Evolutionary conservation across 2,329 filamentous ascomycete species (phyloP).

Genomic region (Colletotrichum costaricense): DNA sequence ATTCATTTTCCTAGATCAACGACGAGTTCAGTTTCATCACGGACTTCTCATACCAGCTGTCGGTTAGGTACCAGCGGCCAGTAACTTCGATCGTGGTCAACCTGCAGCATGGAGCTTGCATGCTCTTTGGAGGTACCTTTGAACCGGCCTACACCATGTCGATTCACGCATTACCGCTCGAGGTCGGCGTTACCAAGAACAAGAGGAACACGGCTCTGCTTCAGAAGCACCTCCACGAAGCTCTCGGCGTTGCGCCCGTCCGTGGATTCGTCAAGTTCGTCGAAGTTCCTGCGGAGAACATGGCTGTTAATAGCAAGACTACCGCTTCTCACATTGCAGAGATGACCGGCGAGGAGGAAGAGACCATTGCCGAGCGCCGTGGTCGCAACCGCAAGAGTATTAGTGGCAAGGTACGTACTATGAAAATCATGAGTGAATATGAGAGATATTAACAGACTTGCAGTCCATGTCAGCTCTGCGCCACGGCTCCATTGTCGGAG

Average conservation of each 20-base stretch:
- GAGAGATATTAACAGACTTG: not conserved
- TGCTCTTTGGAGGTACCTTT: slow-evolving; percentile 80
- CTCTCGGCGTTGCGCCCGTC: slow-evolving; percentile 72
- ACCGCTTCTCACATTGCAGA: slow-evolving; percentile 75
- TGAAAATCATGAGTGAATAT: too few relatives aligned
- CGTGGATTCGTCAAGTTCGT: slow-evolving; percentile 81
- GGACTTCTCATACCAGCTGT: slow-evolving; percentile 78
- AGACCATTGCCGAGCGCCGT: slow-evolving; percentile 34
- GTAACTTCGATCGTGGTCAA: slow-evolving; percentile 80
- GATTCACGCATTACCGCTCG: slow-evolving; percentile 75
- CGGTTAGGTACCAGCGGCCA: slow-evolving; percentile 79
- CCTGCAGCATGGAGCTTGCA: slow-evolving; percentile 79
- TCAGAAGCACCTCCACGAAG: slow-evolving; percentile 79
- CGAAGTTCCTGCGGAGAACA: slow-evolving; percentile 75
- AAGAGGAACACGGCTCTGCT: slow-evolving; percentile 83
- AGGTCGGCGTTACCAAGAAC: slow-evolving; percentile 80
- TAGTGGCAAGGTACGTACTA: slow-evolving; percentile 47
- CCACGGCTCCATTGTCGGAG: slow-evolving; percentile 28
- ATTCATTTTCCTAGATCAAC: slow-evolving; percentile 64
- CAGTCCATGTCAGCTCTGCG: slow-evolving; percentile 28
- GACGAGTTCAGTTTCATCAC: slow-evolving; percentile 82
- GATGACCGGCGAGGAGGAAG: slow-evolving; percentile 47
- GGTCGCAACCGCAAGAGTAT: slow-evolving; percentile 45
- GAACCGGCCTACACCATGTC: slow-evolving; percentile 84
- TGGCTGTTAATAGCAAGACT: slow-evolving; percentile 78